Base-by-base conservation (phyloP, 495 filamentous ascomycete species). In the Glonium stellatum region DNA sequence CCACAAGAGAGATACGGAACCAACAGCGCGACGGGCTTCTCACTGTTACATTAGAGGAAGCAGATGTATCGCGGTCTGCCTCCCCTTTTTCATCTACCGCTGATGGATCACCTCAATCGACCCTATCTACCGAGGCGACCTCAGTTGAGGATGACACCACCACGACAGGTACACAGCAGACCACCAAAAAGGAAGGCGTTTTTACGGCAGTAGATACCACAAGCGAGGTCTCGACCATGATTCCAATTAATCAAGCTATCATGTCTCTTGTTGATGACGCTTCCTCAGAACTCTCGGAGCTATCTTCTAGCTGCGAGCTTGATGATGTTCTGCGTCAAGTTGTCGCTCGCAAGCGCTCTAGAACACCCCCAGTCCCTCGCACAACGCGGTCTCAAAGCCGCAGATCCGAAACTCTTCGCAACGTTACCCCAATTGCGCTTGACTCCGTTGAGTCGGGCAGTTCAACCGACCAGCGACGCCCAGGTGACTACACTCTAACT, bases 401-500 rank as follows among this genome's bases (percentile, higher is more conserved):
- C 23, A 44, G 48, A 57, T 4, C 22, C 37, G n/a, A 8, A n/a
- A 50, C 21, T 27, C 23, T 27, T 47, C 49, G 54, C 31, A 71
- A 59, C 61, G 66, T 41, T 57, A 67, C 44, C 57, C 64, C 80
- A 5, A 59, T 78, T 31, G 65, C 74, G 22, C 77, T 77, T 36
- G 79, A 80, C 55, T 69, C 50, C 11, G n/a, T 23, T 22, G 42
- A 72, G 21, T 73, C 77, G 31, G 58, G 63, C n/a, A 63, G 12
- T 19, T 59, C 54, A 37, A 51, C 58, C 37, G 58, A 65, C 22
- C 42, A 53, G 11, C 73, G 73, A 25, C 65, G 58, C 15, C 65
- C 72, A 48, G 63, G 72, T 62, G 70, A 79, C 71, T 72, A 79
- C 68, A 64, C 71, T 59, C 85, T 87, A 34, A 92, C 88, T 0